phyloP scores from a whole-genome alignment of 441 rosid genomes.

The Mallotus repandus region DNA sequence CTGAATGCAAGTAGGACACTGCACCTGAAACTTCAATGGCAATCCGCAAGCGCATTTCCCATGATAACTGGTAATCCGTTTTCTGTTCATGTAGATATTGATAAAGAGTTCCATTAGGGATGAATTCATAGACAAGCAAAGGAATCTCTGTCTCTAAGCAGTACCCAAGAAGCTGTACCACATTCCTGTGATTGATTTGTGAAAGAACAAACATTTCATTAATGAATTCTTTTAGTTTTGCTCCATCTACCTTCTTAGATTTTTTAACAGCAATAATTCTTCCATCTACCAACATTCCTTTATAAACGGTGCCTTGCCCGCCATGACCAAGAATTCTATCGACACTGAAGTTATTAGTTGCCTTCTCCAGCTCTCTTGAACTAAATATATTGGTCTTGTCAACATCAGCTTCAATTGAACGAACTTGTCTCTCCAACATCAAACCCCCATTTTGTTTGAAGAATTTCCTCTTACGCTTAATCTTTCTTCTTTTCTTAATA shows the following conservation, averaged over 20 bases:
- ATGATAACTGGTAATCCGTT: slow-evolving; percentile 27
- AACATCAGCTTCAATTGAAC: too few relatives aligned
- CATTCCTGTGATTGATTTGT: slow-evolving; percentile 37
- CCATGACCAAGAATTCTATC: slow-evolving; percentile 36
- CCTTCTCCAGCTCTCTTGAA: slow-evolving; percentile 27
- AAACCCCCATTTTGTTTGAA: slow-evolving; percentile 24
- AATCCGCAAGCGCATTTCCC: slow-evolving; percentile 29
- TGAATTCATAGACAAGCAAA: slow-evolving; percentile 34
- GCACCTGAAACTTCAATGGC: slow-evolving; percentile 37
- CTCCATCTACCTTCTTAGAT: slow-evolving; percentile 24
- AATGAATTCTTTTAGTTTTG: slow-evolving; percentile 31
- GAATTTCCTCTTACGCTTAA: too few relatives aligned
- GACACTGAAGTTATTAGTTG: slow-evolving; percentile 24
- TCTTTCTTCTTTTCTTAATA: too few relatives aligned
- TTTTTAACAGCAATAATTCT: slow-evolving; percentile 33
- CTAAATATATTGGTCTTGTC: slow-evolving; percentile 25
- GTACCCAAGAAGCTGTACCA: slow-evolving; percentile 36
- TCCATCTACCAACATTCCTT: slow-evolving; percentile 39
- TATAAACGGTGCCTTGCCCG: slow-evolving; percentile 40
- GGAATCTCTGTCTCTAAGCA: slow-evolving; percentile 42
- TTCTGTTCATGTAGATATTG: slow-evolving; percentile 25
- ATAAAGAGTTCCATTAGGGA: slow-evolving; percentile 35
- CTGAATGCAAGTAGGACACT: slow-evolving; percentile 31
- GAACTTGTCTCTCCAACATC: slow-evolving; percentile 25
- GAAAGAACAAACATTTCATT: slow-evolving; percentile 41